Conservation (phyloP, 2,329 filamentous ascomycete genomes). For the Epichloe elymi region DNA sequence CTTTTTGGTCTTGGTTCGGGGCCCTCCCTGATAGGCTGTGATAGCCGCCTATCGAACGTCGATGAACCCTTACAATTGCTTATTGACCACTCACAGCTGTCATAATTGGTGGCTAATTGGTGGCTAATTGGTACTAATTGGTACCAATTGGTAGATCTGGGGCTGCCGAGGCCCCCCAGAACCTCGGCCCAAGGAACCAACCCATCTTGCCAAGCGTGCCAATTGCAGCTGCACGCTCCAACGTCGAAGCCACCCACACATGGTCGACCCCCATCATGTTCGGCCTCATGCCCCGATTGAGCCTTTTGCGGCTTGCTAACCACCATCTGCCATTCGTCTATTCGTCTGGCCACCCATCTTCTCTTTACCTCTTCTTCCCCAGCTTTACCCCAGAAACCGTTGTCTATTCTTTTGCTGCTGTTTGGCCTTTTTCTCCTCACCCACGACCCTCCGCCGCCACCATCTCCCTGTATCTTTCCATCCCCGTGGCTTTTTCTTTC, state of each 20-base stretch:
- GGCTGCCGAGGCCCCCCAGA: conserved; percentile 9
- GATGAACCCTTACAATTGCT: neutral
- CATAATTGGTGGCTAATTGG: neutral
- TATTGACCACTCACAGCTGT: neutral
- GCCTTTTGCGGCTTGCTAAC: conserved; percentile 5
- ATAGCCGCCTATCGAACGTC: neutral
- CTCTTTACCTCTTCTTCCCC: neutral
- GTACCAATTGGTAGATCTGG: conserved; percentile 4
- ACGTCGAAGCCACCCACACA: neutral
- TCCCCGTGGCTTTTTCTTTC: neutral
- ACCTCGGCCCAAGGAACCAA: conserved; percentile 7
- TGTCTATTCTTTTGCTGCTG: neutral
- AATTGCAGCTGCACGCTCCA: neutral
- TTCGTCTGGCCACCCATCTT: neutral
- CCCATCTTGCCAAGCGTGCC: neutral
- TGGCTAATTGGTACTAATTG: neutral
- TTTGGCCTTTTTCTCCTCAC: conserved; percentile 2
- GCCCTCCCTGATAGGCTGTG: too few species aligned
- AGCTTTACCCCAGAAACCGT: neutral
- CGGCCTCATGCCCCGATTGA: conserved; percentile 6
- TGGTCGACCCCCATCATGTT: neutral
- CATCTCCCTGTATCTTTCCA: neutral
- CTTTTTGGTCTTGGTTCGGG: too few species aligned
- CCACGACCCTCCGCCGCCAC: neutral
- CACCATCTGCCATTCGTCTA: conserved; percentile 1